phyloP scores from a whole-genome alignment of 495 filamentous ascomycete genomes.

The Penicillium flavigenum region DNA sequence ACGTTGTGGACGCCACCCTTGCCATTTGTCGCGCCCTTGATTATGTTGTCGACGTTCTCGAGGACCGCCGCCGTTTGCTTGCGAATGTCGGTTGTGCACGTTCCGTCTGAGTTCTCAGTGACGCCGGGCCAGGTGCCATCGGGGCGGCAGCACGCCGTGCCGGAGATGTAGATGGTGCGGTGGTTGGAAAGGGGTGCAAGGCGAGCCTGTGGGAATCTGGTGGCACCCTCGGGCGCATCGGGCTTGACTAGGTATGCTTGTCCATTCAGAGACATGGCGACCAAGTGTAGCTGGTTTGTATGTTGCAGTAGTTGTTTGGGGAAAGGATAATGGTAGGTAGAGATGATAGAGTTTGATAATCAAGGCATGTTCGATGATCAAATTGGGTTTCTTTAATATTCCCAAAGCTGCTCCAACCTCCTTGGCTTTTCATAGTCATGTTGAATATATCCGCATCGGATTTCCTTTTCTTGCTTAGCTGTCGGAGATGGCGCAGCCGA shows the following conservation, averaged over 20 bases:
- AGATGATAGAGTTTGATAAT: background rate
- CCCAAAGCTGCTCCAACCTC: background rate
- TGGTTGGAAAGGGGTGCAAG: conserved; percentile 30
- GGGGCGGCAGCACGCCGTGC: conserved; percentile 24
- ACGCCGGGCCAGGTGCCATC: conserved; percentile 30
- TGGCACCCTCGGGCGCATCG: conserved; percentile 23
- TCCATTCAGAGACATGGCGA: conserved; percentile 32
- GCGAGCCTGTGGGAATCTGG: conserved; percentile 34
- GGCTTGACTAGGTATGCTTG: conserved; percentile 38
- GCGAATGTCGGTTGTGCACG: conserved; percentile 29
- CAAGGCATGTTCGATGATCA: background rate
- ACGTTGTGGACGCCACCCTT: conserved; percentile 34
- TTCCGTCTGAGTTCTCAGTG: conserved; percentile 33
- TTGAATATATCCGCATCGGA: background rate
- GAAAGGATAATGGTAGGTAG: background rate
- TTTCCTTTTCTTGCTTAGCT: background rate
- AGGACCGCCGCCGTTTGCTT: conserved; percentile 38
- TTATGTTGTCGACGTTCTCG: conserved; percentile 34
- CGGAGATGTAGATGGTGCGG: conserved; percentile 37
- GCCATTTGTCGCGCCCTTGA: conserved; percentile 32
- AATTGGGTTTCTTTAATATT: background rate
- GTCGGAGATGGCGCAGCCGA: background rate
- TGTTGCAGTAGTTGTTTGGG: background rate
- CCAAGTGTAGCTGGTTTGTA: background rate
- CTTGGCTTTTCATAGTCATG: background rate